phyloP scores from a whole-genome alignment of 176 grass and related monocot species.

The Themeda triandra region DNA sequence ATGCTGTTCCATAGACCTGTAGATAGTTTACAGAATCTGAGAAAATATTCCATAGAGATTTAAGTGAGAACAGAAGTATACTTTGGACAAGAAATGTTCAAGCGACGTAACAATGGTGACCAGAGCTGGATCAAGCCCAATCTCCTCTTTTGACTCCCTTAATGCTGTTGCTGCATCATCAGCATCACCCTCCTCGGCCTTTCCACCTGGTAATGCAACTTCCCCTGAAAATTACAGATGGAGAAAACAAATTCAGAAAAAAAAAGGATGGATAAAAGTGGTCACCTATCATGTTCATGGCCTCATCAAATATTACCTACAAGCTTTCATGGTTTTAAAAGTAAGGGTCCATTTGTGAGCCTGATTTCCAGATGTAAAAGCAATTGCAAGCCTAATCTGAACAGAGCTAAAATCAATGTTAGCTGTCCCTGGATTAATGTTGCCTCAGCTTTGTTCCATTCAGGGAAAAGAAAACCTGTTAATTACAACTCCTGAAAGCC shows the following conservation, averaged over 20 bases:
- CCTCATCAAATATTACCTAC: not conserved
- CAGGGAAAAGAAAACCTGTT: not conserved
- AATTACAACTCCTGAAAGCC: not conserved
- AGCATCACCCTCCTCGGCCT: constrained; percentile 62
- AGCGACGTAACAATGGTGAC: constrained; percentile 52
- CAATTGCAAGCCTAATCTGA: not conserved
- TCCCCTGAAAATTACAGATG: constrained; percentile 46
- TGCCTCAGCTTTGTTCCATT: not conserved
- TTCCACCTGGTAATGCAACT: constrained; percentile 75
- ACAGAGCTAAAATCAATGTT: not conserved
- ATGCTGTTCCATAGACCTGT: not conserved
- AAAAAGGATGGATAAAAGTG: not conserved
- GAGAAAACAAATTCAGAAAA: not conserved
- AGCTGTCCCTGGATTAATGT: not conserved
- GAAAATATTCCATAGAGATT: not conserved
- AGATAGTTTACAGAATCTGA: not conserved
- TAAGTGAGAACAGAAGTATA: constrained; percentile 2
- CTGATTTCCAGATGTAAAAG: constrained; percentile 10
- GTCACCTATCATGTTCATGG: not conserved
- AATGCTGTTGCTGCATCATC: constrained; percentile 64
- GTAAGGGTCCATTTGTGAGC: not conserved
- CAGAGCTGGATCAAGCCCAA: constrained; percentile 56
- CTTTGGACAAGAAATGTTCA: constrained; percentile 67
- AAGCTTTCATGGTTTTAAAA: not conserved
- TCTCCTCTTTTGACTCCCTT: constrained; percentile 69